These are phyloP conservation scores for Rhizoclosmatium globosum DNA, from an alignment of 192 early-diverging fungal species.

Conservation along the genomic window DNA sequence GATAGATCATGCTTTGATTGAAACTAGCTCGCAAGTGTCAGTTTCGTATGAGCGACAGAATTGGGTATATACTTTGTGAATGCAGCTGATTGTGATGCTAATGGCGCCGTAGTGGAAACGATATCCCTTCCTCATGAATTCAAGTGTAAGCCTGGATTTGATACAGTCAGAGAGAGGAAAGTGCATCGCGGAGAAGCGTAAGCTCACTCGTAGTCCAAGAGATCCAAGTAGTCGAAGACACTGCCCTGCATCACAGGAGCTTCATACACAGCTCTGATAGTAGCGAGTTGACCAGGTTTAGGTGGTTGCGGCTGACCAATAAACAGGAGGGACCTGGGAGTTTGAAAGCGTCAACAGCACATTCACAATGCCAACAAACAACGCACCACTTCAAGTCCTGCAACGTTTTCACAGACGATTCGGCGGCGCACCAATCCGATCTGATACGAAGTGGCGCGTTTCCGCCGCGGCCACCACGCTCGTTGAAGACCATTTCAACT, in stretches of 20 bases:
- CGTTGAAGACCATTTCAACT: neutral
- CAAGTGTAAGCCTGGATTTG: neutral
- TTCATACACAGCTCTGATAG: slow-evolving; percentile 23
- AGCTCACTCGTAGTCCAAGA: slow-evolving; percentile 5
- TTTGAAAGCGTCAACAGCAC: neutral
- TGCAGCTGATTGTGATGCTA: slow-evolving; percentile 9
- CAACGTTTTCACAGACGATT: neutral
- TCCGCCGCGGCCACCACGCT: neutral
- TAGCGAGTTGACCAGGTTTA: neutral
- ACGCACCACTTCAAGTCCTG: too few relatives aligned
- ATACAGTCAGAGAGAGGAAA: neutral
- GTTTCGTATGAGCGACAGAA: neutral
- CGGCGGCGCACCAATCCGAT: neutral
- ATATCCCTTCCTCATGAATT: slow-evolving; percentile 13
- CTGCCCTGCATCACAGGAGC: neutral
- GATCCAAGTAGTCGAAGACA: slow-evolving; percentile 4
- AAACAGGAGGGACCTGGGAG: neutral
- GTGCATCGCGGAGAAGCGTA: neutral
- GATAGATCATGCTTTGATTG: neutral
- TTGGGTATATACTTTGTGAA: neutral
- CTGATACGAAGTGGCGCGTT: neutral
- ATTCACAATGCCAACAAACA: neutral
- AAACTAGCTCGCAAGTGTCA: neutral
- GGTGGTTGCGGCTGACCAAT: slow-evolving; percentile 22
- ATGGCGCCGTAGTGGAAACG: neutral